These are phyloP conservation scores for Spizellomyces punctatus DNA, from an alignment of 192 early-diverging fungal species.

Conservation along the genomic window DNA sequence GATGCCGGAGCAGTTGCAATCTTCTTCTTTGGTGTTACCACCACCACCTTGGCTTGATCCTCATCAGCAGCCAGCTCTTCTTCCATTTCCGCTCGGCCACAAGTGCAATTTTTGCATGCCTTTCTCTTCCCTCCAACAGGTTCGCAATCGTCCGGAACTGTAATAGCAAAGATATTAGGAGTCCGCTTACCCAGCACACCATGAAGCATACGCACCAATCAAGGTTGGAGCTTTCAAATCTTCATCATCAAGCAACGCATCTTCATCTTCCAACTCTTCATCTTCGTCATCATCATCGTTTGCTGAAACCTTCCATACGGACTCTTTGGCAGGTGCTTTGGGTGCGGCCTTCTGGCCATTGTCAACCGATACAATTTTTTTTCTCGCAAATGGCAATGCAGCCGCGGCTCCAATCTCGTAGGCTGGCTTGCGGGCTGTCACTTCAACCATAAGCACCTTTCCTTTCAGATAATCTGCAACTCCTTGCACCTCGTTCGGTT, in stretches of 20 bases:
- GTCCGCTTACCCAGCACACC: too few relatives aligned
- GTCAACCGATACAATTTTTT: slow-evolving; percentile 44
- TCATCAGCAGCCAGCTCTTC: slow-evolving; percentile 44
- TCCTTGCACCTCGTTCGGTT: slow-evolving; percentile 41
- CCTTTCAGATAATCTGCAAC: slow-evolving; percentile 42
- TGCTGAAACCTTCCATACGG: slow-evolving; percentile 75
- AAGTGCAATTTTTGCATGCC: slow-evolving; percentile 98
- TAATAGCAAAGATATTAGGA: background rate
- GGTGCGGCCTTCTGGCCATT: slow-evolving; percentile 11
- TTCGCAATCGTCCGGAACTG: slow-evolving; percentile 70
- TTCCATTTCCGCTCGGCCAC: slow-evolving; percentile 82
- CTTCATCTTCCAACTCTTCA: slow-evolving; percentile 84
- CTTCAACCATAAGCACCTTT: slow-evolving; percentile 50
- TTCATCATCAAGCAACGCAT: slow-evolving; percentile 79
- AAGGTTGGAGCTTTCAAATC: slow-evolving; percentile 70
- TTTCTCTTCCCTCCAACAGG: slow-evolving; percentile 74
- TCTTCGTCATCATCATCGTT: slow-evolving; percentile 74
- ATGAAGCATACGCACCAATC: slow-evolving; percentile 36
- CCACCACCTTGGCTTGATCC: slow-evolving; percentile 37
- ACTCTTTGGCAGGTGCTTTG: slow-evolving; percentile 35
- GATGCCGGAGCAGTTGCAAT: slow-evolving; percentile 48
- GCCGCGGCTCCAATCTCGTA: slow-evolving; percentile 86
- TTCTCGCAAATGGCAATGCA: slow-evolving; percentile 72
- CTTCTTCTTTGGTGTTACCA: slow-evolving; percentile 41
- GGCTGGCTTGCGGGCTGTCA: slow-evolving; percentile 67